Evolutionary conservation across 495 filamentous ascomycete species (phyloP).

Genomic region (Neurospora intermedia): DNA sequence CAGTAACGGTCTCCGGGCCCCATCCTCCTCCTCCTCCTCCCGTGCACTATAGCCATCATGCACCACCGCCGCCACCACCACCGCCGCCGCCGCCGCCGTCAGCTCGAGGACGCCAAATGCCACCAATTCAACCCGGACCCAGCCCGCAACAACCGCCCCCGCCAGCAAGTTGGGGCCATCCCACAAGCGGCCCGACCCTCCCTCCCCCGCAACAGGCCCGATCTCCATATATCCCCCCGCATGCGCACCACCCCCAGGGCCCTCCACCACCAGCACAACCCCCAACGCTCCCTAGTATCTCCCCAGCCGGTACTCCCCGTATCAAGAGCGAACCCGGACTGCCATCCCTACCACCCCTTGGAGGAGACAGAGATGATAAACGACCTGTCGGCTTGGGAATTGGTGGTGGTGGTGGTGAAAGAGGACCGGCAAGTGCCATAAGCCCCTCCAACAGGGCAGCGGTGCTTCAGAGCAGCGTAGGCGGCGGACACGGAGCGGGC

Average conservation of each 20-base stretch:
- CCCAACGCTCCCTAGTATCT: neutral
- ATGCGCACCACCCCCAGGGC: neutral
- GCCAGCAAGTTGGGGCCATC: neutral
- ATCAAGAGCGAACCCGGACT: neutral
- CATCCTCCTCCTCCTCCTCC: neutral
- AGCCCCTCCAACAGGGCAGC: slow-evolving; percentile 16
- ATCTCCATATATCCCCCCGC: neutral
- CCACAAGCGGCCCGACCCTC: neutral
- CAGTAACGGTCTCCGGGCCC: neutral
- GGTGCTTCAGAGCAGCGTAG: slow-evolving; percentile 25
- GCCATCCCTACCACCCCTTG: neutral
- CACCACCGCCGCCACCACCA: neutral
- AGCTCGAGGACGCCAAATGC: neutral
- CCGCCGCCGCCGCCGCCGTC: neutral
- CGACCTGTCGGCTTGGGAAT: neutral
- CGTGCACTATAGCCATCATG: neutral
- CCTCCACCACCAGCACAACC: neutral
- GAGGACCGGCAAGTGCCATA: neutral
- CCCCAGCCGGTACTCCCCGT: neutral
- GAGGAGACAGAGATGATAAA: neutral
- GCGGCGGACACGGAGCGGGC: slow-evolving; percentile 16
- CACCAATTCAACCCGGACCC: neutral
- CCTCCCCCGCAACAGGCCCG: neutral
- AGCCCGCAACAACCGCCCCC: neutral
- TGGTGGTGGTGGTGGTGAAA: neutral